Evolutionary conservation across 2,329 filamentous ascomycete genomes (phyloP).

Genomic region (Gnomoniopsis smithogilvyi): DNA sequence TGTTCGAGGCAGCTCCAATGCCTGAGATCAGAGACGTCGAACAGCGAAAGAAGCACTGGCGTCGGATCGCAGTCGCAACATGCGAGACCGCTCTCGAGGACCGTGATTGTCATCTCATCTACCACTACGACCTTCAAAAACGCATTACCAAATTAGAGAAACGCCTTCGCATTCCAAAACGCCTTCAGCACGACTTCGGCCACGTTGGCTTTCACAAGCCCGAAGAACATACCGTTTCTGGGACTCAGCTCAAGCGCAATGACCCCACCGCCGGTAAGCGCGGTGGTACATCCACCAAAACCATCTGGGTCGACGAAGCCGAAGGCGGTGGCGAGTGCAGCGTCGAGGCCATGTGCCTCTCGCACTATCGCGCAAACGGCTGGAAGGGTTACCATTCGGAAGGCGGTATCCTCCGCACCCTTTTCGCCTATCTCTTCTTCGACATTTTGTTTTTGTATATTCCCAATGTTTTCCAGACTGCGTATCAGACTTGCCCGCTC

Average conservation of each 20-base stretch:
- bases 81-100: constrained; percentile 88
- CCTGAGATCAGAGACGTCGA: constrained; percentile 35
- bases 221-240: constrained; percentile 70
- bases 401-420: constrained; percentile 85
- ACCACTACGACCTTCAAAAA: constrained; percentile 93
- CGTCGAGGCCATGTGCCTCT: constrained; percentile 93
- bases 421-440: constrained; percentile 88
- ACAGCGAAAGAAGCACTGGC: constrained; percentile 78
- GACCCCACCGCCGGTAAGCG: constrained; percentile 35
- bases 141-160: constrained; percentile 89
- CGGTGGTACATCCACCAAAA: constrained; percentile 60
- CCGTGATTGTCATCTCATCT: constrained; percentile 83
- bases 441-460: constrained; percentile 91
- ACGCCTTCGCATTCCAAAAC: constrained; percentile 74
- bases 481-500: constrained; percentile 89
- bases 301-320: constrained; percentile 80
- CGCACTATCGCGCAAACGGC: constrained; percentile 74
- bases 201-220: constrained; percentile 78
- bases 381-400: constrained; percentile 97
- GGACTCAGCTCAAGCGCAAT: constrained; percentile 70
- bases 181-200: constrained; percentile 88
- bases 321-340: constrained; percentile 71
- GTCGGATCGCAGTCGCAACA: constrained; percentile 68
- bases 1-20: constrained; percentile 59
- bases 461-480: constrained; percentile 95